Conservation (phyloP, 169 alveolate genomes). For the Eimeria acervulina region DNA sequence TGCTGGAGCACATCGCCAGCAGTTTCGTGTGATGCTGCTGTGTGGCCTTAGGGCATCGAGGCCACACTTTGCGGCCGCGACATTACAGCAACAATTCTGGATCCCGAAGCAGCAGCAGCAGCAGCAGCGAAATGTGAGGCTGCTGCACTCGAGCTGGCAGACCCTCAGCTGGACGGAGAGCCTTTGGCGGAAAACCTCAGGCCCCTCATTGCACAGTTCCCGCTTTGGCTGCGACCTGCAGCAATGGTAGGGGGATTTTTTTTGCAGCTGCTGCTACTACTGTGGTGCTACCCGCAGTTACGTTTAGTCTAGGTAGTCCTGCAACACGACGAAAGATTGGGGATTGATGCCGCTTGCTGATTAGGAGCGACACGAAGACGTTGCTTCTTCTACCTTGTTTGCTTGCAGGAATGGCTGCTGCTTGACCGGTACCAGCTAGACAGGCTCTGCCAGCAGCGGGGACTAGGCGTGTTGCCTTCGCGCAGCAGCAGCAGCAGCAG, state of each 20-base stretch:
- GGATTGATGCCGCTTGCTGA: background rate
- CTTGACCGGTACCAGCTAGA: conserved; percentile 79
- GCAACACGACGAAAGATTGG: background rate
- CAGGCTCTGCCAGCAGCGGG: conserved; percentile 83
- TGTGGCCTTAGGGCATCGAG: conserved; percentile 58
- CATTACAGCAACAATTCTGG: conserved; percentile 77
- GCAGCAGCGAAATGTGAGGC: conserved; percentile 79
- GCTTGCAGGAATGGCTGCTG: conserved; percentile 69
- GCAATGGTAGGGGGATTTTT: conserved; percentile 51
- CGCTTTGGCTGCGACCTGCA: conserved; percentile 72
- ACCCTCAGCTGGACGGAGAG: conserved; percentile 74
- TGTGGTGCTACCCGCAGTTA: background rate
- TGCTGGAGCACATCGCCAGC: background rate
- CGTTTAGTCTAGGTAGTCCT: background rate
- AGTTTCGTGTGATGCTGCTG: background rate
- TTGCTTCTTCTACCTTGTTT: conserved; percentile 29
- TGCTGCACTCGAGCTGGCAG: conserved; percentile 71
- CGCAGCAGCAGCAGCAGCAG: conserved; percentile 78
- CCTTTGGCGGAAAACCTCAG: conserved; percentile 73
- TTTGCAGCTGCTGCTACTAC: background rate
- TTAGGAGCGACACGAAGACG: background rate
- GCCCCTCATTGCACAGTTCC: conserved; percentile 77
- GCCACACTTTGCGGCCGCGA: conserved; percentile 79
- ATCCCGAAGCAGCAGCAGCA: conserved; percentile 79
- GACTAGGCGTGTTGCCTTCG: conserved; percentile 70